Base-by-base conservation (phyloP, 139 green algal species). In the Auxenochlorella protothecoides region DNA sequence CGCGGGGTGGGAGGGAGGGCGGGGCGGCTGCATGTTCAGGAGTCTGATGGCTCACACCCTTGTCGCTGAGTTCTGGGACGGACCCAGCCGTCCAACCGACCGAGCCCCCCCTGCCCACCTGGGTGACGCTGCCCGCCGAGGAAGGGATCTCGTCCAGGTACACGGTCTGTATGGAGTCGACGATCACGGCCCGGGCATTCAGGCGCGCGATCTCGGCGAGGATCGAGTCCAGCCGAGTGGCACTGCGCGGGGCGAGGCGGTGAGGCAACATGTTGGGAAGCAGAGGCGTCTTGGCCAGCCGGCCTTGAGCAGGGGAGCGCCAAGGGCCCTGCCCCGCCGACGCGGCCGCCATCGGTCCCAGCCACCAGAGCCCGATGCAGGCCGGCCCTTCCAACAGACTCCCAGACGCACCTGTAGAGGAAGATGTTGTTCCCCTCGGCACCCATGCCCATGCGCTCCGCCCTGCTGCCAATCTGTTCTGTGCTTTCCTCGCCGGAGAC, bases 131-230 rank as follows among this genome's bases (percentile, higher is more conserved):
- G 52, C 94, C 94, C 0, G 90, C 80, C 27, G 65, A 76, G 15
- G 81, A 82, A 7, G 73, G 78, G 5, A 93, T 81, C 52, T 89
- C 84, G 6, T 85, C 72, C 51, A 97, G 74, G 69, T 92, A 96
- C 10, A 99, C 89, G 0, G 94, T 97, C 76, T 98, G 91, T 64
- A 99, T 97, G 57, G 83, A 93, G 82, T 99, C 94, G 5, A 99
- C 69, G 6, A 99, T 78, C 5, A 96, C 74, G 5, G 87, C 91
- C 5, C 5, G n/a, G 15, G 63, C 62, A 27, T 68, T 63, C 56
- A 78, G 66, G 44, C 57, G 59, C 3, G 77, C 59, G 13, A 87
- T 79, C 54, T 76, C 72, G 11, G 82, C 71, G 73, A 87, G 27
- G 1, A 90, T 79, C 44, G 79, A 62, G 12, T 85, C 79, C 66